phyloP scores from a whole-genome alignment of 306 rosid genomes.

The Cucumis cinereus region DNA sequence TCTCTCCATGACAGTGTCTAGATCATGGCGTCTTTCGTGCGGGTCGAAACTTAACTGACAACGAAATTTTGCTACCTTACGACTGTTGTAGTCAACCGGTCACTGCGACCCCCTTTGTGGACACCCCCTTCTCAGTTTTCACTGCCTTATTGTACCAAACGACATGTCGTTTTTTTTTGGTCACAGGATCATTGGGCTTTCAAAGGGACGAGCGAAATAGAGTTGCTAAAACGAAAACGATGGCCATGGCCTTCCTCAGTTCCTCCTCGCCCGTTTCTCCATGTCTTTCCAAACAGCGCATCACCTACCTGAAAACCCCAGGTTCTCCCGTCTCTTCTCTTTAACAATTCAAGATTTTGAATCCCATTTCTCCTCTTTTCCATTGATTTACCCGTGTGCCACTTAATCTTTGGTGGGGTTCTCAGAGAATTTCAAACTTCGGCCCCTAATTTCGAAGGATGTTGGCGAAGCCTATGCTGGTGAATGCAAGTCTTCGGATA shows the following conservation, averaged over 20 bases:
- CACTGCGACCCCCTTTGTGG: no score
- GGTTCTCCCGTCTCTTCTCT: neutral
- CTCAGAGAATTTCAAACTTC: slow-evolving; percentile 13
- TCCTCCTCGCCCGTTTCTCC: neutral
- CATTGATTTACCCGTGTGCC: neutral
- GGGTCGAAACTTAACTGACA: no score
- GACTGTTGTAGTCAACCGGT: no score
- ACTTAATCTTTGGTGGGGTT: neutral
- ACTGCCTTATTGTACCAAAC: neutral
- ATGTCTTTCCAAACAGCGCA: neutral
- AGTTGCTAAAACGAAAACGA: neutral
- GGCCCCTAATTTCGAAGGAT: slow-evolving; percentile 16
- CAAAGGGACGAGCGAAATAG: neutral
- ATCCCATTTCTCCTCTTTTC: neutral
- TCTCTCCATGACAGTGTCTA: no score
- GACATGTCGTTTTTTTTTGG: neutral
- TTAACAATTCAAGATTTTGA: neutral
- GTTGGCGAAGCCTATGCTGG: neutral
- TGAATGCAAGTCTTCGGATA: slow-evolving; percentile 1
- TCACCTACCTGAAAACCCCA: neutral
- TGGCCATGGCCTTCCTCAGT: neutral
- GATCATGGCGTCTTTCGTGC: no score
- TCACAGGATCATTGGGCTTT: neutral
- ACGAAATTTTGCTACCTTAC: no score
- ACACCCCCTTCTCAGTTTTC: no score